These are phyloP conservation scores for Rhododendron kiyosumense DNA, from an alignment of 148 eudicot genomes.

Conservation along the genomic window DNA sequence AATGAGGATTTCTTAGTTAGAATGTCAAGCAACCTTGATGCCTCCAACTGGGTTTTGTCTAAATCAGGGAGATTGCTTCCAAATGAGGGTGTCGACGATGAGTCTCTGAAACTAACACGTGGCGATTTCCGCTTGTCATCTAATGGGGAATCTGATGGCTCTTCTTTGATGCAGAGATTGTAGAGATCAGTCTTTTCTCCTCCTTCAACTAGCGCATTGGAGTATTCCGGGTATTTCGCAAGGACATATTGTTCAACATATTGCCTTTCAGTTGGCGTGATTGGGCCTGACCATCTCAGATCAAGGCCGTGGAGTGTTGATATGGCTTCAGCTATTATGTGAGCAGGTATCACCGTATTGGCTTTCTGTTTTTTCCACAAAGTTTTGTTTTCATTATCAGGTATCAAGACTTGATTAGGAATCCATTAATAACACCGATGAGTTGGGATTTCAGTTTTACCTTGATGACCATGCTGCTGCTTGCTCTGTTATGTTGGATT, in stretches of 20 bases:
- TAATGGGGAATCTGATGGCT: conserved; percentile 14
- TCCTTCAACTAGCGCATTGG: conserved; percentile 36
- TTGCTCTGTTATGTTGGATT: conserved; percentile 36
- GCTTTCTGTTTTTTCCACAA: conserved; percentile 23
- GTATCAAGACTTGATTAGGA: not conserved
- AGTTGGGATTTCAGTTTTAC: conserved; percentile 15
- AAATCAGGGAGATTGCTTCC: conserved; percentile 28
- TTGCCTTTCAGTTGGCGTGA: conserved; percentile 35
- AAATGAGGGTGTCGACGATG: conserved; percentile 12
- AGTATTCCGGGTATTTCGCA: conserved; percentile 37
- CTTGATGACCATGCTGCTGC: conserved; percentile 50
- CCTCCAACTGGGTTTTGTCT: conserved; percentile 29
- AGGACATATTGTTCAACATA: conserved; percentile 36
- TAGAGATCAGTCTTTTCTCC: conserved; percentile 35
- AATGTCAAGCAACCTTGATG: conserved; percentile 32
- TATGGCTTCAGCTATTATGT: conserved; percentile 39
- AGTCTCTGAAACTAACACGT: conserved; percentile 15
- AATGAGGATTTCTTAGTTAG: conserved; percentile 30
- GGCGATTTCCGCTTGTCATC: conserved; percentile 31
- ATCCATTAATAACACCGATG: not conserved
- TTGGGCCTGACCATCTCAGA: conserved; percentile 40
- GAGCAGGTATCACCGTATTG: conserved; percentile 30
- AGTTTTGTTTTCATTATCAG: conserved; percentile 5
- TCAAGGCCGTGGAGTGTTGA: conserved; percentile 36
- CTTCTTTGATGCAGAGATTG: conserved; percentile 37